Percentiles rank a stretch among this genome's conserved stretches.
phyloP scores from a whole-genome alignment of 2,329 filamentous ascomycete species.

The Pyrenophora tritici-repentis region DNA sequence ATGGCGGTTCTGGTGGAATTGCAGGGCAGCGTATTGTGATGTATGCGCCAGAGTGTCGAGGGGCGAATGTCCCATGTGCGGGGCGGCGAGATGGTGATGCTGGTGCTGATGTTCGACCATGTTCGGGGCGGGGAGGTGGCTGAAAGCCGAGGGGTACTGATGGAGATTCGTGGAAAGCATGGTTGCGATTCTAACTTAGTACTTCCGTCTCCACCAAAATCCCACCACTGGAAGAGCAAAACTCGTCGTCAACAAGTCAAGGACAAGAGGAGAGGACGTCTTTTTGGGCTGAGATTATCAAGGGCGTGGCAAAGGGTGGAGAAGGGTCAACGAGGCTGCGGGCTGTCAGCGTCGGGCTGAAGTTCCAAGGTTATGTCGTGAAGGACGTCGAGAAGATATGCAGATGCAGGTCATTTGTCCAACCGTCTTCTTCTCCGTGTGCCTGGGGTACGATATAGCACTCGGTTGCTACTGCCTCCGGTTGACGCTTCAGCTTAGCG shows the following conservation, averaged over 20 bases:
- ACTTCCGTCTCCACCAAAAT: conserved; percentile 40
- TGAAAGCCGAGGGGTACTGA: conserved; percentile 45
- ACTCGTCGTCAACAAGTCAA: conserved; percentile 15
- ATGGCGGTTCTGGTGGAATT: conserved; percentile 52
- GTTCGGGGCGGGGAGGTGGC: conserved; percentile 57
- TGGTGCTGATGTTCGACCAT: conserved; percentile 62
- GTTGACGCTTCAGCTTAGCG: conserved; percentile 37
- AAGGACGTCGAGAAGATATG: conserved; percentile 35
- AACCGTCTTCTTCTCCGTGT: conserved; percentile 39
- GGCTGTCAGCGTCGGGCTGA: conserved; percentile 36
- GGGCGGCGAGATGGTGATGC: conserved; percentile 52
- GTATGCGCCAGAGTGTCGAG: conserved; percentile 71
- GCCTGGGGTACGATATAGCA: conserved; percentile 46
- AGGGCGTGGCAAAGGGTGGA: conserved; percentile 15
- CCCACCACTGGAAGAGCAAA: conserved; percentile 29
- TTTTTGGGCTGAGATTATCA: background rate
- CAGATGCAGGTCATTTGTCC: conserved; percentile 41
- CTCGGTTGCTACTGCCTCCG: conserved; percentile 39
- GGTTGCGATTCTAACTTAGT: conserved; percentile 30
- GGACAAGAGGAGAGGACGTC: conserved; percentile 11
- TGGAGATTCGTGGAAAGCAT: conserved; percentile 49
- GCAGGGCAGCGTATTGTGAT: conserved; percentile 71
- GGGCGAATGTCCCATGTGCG: conserved; percentile 46
- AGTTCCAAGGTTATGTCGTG: conserved; percentile 31
- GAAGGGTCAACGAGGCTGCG: conserved; percentile 16